Evolutionary conservation across 2,329 filamentous ascomycete species (phyloP).

Genomic region (Fonsecaea multimorphosa): DNA sequence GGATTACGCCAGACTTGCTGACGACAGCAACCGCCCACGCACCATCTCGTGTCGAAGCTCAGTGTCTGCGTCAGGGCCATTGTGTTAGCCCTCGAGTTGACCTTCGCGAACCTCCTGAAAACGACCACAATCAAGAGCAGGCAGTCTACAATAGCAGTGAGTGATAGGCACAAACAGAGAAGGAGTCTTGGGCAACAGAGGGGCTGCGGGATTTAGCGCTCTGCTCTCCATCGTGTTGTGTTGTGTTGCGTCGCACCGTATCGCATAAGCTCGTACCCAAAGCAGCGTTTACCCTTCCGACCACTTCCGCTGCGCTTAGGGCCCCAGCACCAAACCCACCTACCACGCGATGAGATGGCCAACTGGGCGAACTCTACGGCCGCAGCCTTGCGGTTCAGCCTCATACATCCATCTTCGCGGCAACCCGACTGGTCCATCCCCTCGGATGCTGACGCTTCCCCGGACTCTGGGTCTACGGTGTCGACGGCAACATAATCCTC

Average conservation of each 20-base stretch:
- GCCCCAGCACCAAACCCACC: conserved; percentile 2
- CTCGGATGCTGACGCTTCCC: conserved; percentile 23
- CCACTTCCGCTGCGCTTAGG: conserved; percentile 23
- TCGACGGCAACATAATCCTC: conserved; percentile 5
- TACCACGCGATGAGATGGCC: neutral
- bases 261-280: conserved; percentile 2
- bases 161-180: neutral
- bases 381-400: conserved; percentile 27
- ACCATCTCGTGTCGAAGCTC: neutral
- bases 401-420: neutral
- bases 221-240: neutral
- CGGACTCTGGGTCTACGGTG: conserved; percentile 11
- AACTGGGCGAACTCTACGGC: conserved; percentile 12
- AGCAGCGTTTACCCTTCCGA: conserved; percentile 18
- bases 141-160: neutral
- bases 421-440: neutral
- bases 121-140: neutral
- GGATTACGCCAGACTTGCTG: neutral
- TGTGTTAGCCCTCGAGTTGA: neutral
- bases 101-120: neutral
- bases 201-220: conserved; percentile 15
- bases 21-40: neutral
- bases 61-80: neutral
- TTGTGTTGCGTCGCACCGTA: neutral
- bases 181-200: neutral